Conservation (phyloP, 2,329 filamentous ascomycete species). For the Microthyrium microscopicum region DNA sequence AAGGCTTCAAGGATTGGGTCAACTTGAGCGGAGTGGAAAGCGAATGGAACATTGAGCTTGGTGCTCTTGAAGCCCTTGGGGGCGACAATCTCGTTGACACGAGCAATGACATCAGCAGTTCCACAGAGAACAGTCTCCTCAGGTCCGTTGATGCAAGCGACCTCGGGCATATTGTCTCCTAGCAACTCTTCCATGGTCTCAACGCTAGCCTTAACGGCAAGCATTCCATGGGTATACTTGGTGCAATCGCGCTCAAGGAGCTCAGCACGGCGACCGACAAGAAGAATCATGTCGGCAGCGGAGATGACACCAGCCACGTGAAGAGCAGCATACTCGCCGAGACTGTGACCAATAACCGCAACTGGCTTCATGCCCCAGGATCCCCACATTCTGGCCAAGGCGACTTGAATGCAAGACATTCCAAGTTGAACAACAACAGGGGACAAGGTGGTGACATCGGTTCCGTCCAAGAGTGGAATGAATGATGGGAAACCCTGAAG, state of each 20-base stretch:
- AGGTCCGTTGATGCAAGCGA: conserved; percentile 62
- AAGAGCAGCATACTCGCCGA: conserved; percentile 60
- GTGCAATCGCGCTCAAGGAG: conserved; percentile 50
- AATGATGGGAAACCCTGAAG: conserved; percentile 32
- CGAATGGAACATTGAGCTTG: conserved; percentile 48
- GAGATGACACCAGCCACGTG: conserved; percentile 55
- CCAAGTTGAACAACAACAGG: conserved; percentile 35
- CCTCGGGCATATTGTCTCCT: conserved; percentile 32
- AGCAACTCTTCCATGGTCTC: conserved; percentile 37
- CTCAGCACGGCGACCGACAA: conserved; percentile 52
- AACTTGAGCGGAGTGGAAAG: conserved; percentile 50
- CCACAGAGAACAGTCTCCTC: conserved; percentile 59
- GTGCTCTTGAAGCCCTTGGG: conserved; percentile 41
- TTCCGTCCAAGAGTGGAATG: conserved; percentile 31
- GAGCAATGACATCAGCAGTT: conserved; percentile 41
- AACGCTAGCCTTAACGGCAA: conserved; percentile 37
- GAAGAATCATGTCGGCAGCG: conserved; percentile 51
- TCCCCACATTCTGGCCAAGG: conserved; percentile 35
- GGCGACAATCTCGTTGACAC: conserved; percentile 32
- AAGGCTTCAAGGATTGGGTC: conserved; percentile 46
- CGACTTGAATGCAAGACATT: conserved; percentile 36
- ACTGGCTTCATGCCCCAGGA: conserved; percentile 37
- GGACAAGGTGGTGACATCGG: conserved; percentile 32
- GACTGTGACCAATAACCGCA: conserved; percentile 39
- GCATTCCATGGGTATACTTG: conserved; percentile 49